Evolutionary conservation across 345 rosid genomes (phyloP), one percentile per base, ranked within the genome.

Genomic region (Brassica cretica): DNA sequence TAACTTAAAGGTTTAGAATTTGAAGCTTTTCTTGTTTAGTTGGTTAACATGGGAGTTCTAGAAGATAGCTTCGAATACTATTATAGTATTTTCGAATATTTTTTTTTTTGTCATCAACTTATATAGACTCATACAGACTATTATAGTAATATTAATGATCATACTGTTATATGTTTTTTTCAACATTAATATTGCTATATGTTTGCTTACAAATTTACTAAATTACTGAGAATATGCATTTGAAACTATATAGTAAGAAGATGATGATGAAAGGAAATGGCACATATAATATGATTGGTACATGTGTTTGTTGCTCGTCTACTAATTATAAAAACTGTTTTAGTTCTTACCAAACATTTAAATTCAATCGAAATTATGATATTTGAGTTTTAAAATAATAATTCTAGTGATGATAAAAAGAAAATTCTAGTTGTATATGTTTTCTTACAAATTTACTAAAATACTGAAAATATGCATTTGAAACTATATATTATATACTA

Each of bases 1-100:
- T 35, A 66, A 72, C 21, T 44, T 8, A 1, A 21, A 16, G 16
- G 59, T 71, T 39, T 65, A 53, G 33, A 55, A 37, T 27, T 46
- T 64, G 7, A 53, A 64, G 67, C 8, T 11, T 37, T 61, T 78
- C 77, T 72, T 72, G 72, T 37, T 72, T 19, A 30, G 29, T 58
- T 78, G 72, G 62, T 71, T 41, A 65, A 65, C 19, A 15, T 46
- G 25, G 39, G 18, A 71, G 67, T 37, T 25, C 16, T 16, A 24
- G 3, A 64, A 33, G 18, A 46, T 21, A 32, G 63, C 51, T 44
- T 68, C 32, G 29, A 39, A 11, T 0, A 60, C 64, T 29, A 41
- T 12, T 27, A 53, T 53, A 53, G 21, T 46, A 49, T 49, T 27
- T 27, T 27, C 30, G 5, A 27, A 27, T 27, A 1, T 19, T 19